These are phyloP conservation scores for Populus davidiana DNA, from an alignment of 345 rosid genomes.

Conservation along the genomic window DNA sequence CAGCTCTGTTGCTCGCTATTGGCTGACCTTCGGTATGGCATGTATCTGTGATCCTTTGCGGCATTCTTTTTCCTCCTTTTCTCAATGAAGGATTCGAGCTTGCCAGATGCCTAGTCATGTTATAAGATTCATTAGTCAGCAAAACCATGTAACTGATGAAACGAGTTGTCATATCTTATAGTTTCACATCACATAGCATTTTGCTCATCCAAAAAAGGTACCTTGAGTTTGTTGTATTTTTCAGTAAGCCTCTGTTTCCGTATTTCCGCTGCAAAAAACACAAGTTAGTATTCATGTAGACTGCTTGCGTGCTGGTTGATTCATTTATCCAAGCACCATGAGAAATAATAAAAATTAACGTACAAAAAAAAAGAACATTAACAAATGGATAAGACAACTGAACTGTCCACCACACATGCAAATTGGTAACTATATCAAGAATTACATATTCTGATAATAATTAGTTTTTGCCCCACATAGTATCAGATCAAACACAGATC, in stretches of 20 bases:
- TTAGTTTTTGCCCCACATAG: background rate
- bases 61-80: conserved; percentile 86
- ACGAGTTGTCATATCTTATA: too few relatives aligned
- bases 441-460: background rate
- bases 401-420: background rate
- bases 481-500: background rate
- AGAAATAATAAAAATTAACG: background rate
- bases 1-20: conserved; percentile 32
- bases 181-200: background rate
- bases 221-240: conserved; percentile 78
- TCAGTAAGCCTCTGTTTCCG: conserved; percentile 64
- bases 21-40: conserved; percentile 68
- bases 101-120: conserved; percentile 62
- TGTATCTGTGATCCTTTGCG: conserved; percentile 77
- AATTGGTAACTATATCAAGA: background rate
- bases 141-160: background rate
- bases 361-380: too few relatives aligned
- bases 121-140: conserved; percentile 13
- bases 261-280: conserved; percentile 66
- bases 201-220: conserved; percentile 6
- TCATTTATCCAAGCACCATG: background rate
- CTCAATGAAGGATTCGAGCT: conserved; percentile 75
- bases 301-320: background rate
- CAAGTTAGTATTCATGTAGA: conserved; percentile 14
- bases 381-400: background rate